phyloP scores from a whole-genome alignment of 805 yeast genomes.

The Myxozyma neglecta region DNA sequence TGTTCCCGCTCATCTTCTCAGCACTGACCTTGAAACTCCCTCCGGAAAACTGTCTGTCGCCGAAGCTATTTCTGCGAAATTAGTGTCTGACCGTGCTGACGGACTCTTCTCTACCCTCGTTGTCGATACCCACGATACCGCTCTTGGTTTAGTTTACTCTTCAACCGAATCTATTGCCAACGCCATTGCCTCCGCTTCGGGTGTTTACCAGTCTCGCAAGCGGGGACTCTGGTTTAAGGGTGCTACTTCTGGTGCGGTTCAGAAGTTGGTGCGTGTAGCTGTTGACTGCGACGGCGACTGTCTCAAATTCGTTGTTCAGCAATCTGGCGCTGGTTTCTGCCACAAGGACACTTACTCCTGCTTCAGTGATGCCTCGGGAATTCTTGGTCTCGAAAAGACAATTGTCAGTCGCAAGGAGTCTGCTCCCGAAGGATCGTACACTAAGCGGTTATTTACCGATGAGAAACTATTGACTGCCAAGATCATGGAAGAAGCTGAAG shows the following conservation, averaged over 20 bases:
- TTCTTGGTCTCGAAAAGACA: slow-evolving; percentile 65
- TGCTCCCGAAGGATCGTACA: slow-evolving; percentile 94
- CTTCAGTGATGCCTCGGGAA: slow-evolving; percentile 70
- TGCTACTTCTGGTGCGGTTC: slow-evolving; percentile 94
- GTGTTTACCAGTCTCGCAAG: slow-evolving; percentile 89
- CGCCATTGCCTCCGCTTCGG: slow-evolving; percentile 76
- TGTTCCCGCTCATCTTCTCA: slow-evolving; percentile 25
- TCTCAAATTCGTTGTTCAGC: slow-evolving; percentile 80
- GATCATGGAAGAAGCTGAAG: slow-evolving; percentile 95
- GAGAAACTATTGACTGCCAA: slow-evolving; percentile 74
- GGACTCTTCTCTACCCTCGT: slow-evolving; percentile 85
- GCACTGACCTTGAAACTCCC: slow-evolving; percentile 22
- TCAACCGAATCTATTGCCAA: slow-evolving; percentile 76
- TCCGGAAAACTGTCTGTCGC: slow-evolving; percentile 29
- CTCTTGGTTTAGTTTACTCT: slow-evolving; percentile 89
- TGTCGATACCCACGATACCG: slow-evolving; percentile 62
- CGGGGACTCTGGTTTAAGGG: slow-evolving; percentile 97
- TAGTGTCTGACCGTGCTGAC: slow-evolving; percentile 75
- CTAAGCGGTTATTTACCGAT: slow-evolving; percentile 82
- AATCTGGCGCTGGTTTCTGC: slow-evolving; percentile 87
- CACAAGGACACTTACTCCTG: slow-evolving; percentile 82
- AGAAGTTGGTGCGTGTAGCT: slow-evolving; percentile 63
- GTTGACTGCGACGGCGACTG: slow-evolving; percentile 93
- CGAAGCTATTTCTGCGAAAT: slow-evolving; percentile 12
- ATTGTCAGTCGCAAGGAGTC: slow-evolving; percentile 58